phyloP scores from a whole-genome alignment of 176 grass and related monocot species.

The Microstegium vimineum region DNA sequence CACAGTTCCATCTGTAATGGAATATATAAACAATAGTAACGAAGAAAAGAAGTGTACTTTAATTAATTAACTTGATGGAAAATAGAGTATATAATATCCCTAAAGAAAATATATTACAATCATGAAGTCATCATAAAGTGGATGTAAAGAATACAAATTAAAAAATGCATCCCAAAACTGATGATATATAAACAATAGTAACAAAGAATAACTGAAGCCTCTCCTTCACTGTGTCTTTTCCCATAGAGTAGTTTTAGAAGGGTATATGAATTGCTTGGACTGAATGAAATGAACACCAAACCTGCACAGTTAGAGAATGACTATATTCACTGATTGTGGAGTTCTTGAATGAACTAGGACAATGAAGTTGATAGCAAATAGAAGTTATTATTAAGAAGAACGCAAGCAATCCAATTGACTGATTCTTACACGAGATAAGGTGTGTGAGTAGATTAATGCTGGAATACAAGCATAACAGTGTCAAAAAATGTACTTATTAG shows the following conservation, averaged over 20 bases:
- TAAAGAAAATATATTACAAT: conserved; percentile 20
- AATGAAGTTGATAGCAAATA: background rate
- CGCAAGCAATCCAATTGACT: background rate
- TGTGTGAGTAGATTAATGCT: background rate
- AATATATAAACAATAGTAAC: background rate
- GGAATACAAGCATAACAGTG: conserved; percentile 18
- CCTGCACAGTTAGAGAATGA: conserved; percentile 51
- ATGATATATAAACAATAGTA: conserved; percentile 96
- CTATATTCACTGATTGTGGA: background rate
- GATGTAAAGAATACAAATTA: conserved; percentile 20
- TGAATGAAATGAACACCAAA: conserved; percentile 77
- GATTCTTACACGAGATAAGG: background rate
- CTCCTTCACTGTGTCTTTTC: conserved; percentile 49
- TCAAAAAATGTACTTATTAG: conserved; percentile 70
- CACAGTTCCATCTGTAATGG: background rate
- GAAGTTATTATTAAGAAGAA: background rate
- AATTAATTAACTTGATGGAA: background rate
- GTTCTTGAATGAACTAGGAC: conserved; percentile 1
- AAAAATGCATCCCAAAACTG: conserved; percentile 87
- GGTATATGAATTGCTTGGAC: conserved; percentile 97
- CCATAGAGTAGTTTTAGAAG: conserved; percentile 70
- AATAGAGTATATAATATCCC: no score
- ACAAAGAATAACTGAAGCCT: conserved; percentile 70
- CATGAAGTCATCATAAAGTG: conserved; percentile 6
- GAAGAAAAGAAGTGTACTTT: background rate